These are phyloP conservation scores for Petunia hybrid DNA, from an alignment of 305 asterid species.

Conservation along the genomic window DNA sequence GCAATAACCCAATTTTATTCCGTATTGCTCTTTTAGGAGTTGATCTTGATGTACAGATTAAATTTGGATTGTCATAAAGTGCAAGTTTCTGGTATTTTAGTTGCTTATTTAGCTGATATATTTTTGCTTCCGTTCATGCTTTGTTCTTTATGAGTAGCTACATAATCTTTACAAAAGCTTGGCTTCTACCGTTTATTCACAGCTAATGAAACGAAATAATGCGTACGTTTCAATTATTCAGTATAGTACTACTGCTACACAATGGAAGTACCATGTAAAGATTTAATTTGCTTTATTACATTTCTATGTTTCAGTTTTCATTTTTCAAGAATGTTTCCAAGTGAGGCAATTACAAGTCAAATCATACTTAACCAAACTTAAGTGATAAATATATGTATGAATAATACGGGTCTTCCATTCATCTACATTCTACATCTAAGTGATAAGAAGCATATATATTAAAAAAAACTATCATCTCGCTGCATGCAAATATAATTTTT, in stretches of 20 bases:
- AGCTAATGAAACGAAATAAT: background rate
- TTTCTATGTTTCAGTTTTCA: too few relatives aligned
- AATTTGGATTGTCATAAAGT: constrained; percentile 16
- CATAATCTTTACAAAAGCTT: background rate
- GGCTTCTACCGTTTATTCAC: background rate
- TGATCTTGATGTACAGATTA: constrained; percentile 26
- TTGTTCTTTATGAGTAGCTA: background rate
- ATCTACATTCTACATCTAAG: too few relatives aligned
- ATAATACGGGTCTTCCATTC: too few relatives aligned
- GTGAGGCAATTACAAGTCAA: background rate
- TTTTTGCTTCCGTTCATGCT: background rate
- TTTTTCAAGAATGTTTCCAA: background rate
- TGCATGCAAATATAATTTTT: too few relatives aligned
- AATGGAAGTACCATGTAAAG: background rate
- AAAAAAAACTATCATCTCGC: too few relatives aligned
- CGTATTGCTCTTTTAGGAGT: constrained; percentile 11
- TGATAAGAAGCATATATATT: too few relatives aligned
- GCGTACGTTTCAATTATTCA: background rate
- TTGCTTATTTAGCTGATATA: background rate
- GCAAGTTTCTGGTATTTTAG: background rate
- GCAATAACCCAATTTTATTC: constrained; percentile 4
- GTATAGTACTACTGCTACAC: too few relatives aligned
- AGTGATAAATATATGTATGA: too few relatives aligned
- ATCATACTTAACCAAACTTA: too few relatives aligned
- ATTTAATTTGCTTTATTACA: too few relatives aligned